Conservation (phyloP, 345 rosid genomes). For the Odontarrhena argentea region DNA sequence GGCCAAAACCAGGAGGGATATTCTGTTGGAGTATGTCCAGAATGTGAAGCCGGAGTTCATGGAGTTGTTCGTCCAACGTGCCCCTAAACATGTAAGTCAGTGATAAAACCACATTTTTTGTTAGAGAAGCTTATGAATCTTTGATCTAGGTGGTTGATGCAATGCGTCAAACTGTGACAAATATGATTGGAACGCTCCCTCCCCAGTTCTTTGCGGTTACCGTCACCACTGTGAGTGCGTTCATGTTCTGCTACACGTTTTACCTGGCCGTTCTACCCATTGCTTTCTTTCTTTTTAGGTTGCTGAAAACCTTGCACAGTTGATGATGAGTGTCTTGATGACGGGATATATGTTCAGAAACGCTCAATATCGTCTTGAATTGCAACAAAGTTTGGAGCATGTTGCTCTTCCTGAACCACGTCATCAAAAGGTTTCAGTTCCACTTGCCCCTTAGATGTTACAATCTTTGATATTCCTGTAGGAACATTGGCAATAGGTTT, state of each 20-base stretch:
- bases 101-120: not conserved
- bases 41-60: conserved; percentile 95
- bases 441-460: not conserved
- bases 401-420: conserved; percentile 83
- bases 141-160: conserved; percentile 86
- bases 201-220: conserved; percentile 86
- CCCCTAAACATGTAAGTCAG: conserved; percentile 69
- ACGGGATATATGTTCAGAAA: conserved; percentile 98
- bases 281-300: conserved; percentile 54
- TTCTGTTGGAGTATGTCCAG: conserved; percentile 87
- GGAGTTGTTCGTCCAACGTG: conserved; percentile 89
- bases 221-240: conserved; percentile 72
- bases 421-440: conserved; percentile 53
- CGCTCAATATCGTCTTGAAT: conserved; percentile 83
- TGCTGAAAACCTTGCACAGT: conserved; percentile 97
- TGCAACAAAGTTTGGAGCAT: conserved; percentile 91
- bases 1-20: conserved; percentile 78
- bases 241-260: not conserved
- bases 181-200: conserved; percentile 96
- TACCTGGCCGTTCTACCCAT: not conserved
- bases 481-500: conserved; percentile 10
- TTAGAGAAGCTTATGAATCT: conserved; percentile 3
- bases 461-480: not conserved
- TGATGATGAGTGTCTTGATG: conserved; percentile 94
- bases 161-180: conserved; percentile 91